Evolutionary conservation across 1,139 yeast genomes (phyloP).

Genomic region (Pneumocystis sp.): DNA sequence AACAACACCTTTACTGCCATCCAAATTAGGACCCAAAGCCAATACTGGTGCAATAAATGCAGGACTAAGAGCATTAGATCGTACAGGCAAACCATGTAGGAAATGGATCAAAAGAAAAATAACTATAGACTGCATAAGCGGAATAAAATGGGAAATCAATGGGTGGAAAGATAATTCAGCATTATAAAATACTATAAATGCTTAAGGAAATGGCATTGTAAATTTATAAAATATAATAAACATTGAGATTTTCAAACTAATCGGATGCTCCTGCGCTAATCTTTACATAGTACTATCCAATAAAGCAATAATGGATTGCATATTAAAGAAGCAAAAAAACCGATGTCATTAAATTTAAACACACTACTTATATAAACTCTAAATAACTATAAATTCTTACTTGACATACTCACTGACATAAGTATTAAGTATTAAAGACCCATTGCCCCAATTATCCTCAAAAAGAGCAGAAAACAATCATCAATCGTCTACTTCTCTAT

Average conservation of each 20-base stretch:
- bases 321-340: background rate
- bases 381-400: background rate
- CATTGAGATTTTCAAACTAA: background rate
- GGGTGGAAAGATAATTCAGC: background rate
- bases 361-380: background rate
- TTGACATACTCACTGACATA: background rate
- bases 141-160: slow-evolving; percentile 6
- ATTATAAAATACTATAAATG: background rate
- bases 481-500: slow-evolving; percentile 28
- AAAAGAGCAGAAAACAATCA: background rate
- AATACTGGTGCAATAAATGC: slow-evolving; percentile 15
- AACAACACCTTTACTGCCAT: background rate
- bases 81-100: slow-evolving; percentile 33
- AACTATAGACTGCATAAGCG: slow-evolving; percentile 31
- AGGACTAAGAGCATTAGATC: slow-evolving; percentile 26
- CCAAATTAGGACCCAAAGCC: slow-evolving; percentile 16
- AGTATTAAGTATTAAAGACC: background rate
- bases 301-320: background rate
- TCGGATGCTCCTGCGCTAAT: background rate
- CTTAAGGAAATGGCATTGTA: background rate
- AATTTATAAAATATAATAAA: background rate
- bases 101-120: slow-evolving; percentile 35
- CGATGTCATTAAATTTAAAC: background rate
- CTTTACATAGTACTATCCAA: background rate
- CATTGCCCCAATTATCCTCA: background rate